Percentiles rank a stretch among this genome's conserved stretches.
These are phyloP conservation scores for Carex arenaria DNA, from an alignment of 202 grass and related monocot species.

Conservation along the genomic window DNA sequence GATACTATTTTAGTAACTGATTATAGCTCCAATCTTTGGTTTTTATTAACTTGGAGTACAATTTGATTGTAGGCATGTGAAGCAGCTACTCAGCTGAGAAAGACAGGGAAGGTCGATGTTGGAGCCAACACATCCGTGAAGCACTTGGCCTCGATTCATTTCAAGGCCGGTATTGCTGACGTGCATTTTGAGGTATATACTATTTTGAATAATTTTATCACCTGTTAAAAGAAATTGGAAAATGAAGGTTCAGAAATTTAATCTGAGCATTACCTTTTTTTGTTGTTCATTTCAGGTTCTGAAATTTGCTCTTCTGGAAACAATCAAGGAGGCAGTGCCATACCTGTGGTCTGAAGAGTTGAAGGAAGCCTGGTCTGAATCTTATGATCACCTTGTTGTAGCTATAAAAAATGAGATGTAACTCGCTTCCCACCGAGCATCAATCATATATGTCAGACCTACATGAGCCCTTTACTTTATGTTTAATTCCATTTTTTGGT, in stretches of 20 bases:
- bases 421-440: not conserved
- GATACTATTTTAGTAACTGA: not conserved
- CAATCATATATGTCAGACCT: not conserved
- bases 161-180: constrained; percentile 10
- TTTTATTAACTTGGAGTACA: not conserved
- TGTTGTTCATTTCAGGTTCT: not conserved
- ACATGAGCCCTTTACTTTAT: not conserved
- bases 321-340: constrained; percentile 23
- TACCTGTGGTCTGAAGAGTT: constrained; percentile 49
- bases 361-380: constrained; percentile 53
- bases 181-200: constrained; percentile 18
- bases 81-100: constrained; percentile 11
- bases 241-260: not conserved
- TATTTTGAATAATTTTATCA: not conserved
- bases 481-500: not conserved
- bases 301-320: constrained; percentile 18
- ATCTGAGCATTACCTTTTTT: not conserved
- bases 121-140: constrained; percentile 9
- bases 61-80: constrained; percentile 7
- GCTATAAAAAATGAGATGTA: constrained; percentile 30
- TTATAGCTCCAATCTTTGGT: not conserved
- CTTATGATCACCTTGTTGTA: constrained; percentile 46
- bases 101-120: constrained; percentile 3
- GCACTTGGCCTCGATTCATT: constrained; percentile 16
- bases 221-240: not conserved